Conservation (phyloP, 441 rosid genomes). For the Rhodomyrtus psidioides region DNA sequence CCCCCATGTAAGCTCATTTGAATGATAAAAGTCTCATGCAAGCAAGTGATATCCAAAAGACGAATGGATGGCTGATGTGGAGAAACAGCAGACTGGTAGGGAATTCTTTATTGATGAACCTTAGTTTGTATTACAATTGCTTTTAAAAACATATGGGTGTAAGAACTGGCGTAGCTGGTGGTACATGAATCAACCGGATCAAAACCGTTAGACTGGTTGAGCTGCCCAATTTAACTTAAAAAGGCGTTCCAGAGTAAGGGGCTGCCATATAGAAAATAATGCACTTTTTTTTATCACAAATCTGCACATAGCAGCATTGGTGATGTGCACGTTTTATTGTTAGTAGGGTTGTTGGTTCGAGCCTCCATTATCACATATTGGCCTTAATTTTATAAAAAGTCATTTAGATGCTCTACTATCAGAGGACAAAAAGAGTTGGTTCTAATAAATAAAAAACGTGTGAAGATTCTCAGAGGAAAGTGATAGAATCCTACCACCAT, state of each 20-base stretch:
- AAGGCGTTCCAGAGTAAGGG: background rate
- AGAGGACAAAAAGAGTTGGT: background rate
- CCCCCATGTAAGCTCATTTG: background rate
- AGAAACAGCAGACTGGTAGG: background rate
- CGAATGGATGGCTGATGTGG: background rate
- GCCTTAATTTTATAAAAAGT: background rate
- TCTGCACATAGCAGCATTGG: background rate
- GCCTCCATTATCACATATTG: background rate
- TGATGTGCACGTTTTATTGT: background rate
- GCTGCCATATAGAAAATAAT: background rate
- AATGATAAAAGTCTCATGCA: background rate
- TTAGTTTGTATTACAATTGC: background rate
- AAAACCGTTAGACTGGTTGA: background rate
- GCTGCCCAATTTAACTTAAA: constrained; percentile 7
- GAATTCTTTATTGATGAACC: background rate
- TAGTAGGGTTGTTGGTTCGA: background rate
- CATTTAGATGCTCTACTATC: background rate
- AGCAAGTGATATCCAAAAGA: background rate
- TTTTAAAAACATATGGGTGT: background rate
- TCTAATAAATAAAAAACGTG: background rate
- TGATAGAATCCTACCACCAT: background rate
- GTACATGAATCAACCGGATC: background rate
- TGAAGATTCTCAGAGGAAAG: background rate
- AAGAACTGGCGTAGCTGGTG: background rate
- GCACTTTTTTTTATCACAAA: background rate